These are phyloP conservation scores for Ophiostoma ips DNA, from an alignment of 2,329 filamentous ascomycete genomes.

Conservation along the genomic window DNA sequence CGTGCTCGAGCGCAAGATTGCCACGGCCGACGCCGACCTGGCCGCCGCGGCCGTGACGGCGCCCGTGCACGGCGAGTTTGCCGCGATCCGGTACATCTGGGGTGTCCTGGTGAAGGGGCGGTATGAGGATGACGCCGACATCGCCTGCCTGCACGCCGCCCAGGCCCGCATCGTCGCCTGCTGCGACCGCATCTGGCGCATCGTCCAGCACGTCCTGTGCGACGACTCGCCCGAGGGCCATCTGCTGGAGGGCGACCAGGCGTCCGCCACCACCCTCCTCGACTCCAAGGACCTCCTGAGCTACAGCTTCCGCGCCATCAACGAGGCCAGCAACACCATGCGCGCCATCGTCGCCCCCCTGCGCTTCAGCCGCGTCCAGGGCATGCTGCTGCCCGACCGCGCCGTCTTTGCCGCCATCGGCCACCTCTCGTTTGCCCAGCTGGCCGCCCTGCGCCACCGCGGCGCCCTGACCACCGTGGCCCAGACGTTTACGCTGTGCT, in stretches of 20 bases:
- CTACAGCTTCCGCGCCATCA: conserved; percentile 89
- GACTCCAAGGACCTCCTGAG: conserved; percentile 83
- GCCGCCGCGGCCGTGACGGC: conserved; percentile 50
- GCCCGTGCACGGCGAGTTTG: conserved; percentile 57
- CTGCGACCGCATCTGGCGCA: conserved; percentile 60
- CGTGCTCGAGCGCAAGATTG: conserved; percentile 51
- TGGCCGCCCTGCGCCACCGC: conserved; percentile 72
- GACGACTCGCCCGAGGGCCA: conserved; percentile 91
- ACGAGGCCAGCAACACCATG: conserved; percentile 75
- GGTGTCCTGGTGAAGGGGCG: conserved; percentile 30
- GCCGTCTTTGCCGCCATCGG: conserved; percentile 54
- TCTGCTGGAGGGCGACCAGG: conserved; percentile 52
- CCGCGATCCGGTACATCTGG: conserved; percentile 50
- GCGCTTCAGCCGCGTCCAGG: conserved; percentile 30
- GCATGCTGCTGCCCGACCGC: conserved; percentile 32
- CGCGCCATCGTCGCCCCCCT: conserved; percentile 44
- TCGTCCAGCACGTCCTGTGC: conserved; percentile 67
- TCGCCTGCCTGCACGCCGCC: conserved; percentile 24
- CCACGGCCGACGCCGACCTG: conserved; percentile 49
- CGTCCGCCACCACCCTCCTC: conserved; percentile 55
- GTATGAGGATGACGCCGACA: conserved; percentile 21
- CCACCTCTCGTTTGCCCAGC: conserved; percentile 63
- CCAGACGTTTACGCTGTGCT: conserved; percentile 72
- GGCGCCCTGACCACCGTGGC: conserved; percentile 91
- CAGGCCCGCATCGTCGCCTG: conserved; percentile 43